Evolutionary conservation across 768 basidiomycete species (phyloP), one percentile per base, ranked within the genome.

Genomic region (Kwoniella dejecticola): DNA sequence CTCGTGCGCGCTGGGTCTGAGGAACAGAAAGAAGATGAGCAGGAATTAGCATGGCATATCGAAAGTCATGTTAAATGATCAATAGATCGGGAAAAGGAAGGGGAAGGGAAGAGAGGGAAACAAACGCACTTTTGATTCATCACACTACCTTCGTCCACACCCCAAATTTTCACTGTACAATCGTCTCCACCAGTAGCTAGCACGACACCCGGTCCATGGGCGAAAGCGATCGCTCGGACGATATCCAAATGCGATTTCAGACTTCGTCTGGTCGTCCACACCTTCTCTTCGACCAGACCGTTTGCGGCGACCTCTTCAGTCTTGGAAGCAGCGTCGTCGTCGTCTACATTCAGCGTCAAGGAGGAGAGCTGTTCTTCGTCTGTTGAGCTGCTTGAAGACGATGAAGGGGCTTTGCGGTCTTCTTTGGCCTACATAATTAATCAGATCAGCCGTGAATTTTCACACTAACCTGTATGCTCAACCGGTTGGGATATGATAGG

Each of bases 101-200:
- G 36, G 36, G 36, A 38, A 8, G 17, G n/a, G n/a, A n/a, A n/a
- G n/a, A n/a, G n/a, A 24, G 12, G 27, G 31, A 50, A 21, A 29
- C n/a, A 52, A 10, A 85, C 90, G 76, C 81, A 93, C 91, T 84
- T 84, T 57, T 87, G 86, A 42, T 88, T 88, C 29, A 90, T 83
- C 61, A 93, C 81, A 68, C 85, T 83, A 40, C 86, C 81, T 15
- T 88, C 84, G 67, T 95, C 90, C 81, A 91, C 85, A 58, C 90
- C 84, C 96, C 96, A 99, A 53, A 97, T 85, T 79, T 99, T 99
- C 56, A 98, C 87, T 6, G 91, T 93, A 76, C 86, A 90, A 75
- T 99, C 96, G 75, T 97, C 95, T 27, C 93, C 91, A 23, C 89
- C 96, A 46, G 89, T 91, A n/a, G 89, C 93, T 55, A 98, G 81